phyloP scores from a whole-genome alignment of 2,329 filamentous ascomycete genomes.

The Clarireedia paspali region DNA sequence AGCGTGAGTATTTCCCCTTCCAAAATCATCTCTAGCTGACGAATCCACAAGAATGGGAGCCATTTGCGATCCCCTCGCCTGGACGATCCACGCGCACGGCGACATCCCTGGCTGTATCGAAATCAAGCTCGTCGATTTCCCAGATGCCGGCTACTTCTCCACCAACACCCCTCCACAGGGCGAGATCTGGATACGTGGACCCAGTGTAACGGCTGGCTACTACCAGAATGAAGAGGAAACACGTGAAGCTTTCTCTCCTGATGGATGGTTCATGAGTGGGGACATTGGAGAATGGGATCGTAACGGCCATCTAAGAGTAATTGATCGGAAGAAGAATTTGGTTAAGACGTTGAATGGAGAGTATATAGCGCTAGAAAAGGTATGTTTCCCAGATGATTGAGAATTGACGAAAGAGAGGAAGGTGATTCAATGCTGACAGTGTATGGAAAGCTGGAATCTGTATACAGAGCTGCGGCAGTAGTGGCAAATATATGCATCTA shows the following conservation, averaged over 20 bases:
- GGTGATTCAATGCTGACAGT: background rate
- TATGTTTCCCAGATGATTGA: background rate
- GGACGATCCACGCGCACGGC: slow-evolving; percentile 68
- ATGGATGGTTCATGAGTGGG: slow-evolving; percentile 87
- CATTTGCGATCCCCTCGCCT: slow-evolving; percentile 72
- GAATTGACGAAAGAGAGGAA: too few species aligned
- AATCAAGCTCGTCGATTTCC: slow-evolving; percentile 82
- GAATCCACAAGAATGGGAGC: slow-evolving; percentile 55
- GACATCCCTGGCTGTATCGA: slow-evolving; percentile 70
- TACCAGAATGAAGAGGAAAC: slow-evolving; percentile 67
- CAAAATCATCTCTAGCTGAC: slow-evolving; percentile 28
- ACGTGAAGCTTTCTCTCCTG: slow-evolving; percentile 59
- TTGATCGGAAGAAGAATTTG: slow-evolving; percentile 46
- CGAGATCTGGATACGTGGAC: slow-evolving; percentile 72
- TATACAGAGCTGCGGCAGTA: slow-evolving; percentile 70
- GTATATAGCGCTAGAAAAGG: slow-evolving; percentile 91
- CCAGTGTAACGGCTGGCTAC: slow-evolving; percentile 75
- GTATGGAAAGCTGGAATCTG: slow-evolving; percentile 58
- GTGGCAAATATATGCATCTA: slow-evolving; percentile 84
- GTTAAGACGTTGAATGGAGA: slow-evolving; percentile 72
- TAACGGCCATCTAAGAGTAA: slow-evolving; percentile 80
- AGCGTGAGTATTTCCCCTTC: slow-evolving; percentile 39
- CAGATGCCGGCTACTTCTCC: slow-evolving; percentile 71
- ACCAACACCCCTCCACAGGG: slow-evolving; percentile 54
- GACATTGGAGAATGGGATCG: slow-evolving; percentile 75